These are phyloP conservation scores for Aspergillus sp. DNA, from an alignment of 2,329 filamentous ascomycete genomes.

Conservation along the genomic window DNA sequence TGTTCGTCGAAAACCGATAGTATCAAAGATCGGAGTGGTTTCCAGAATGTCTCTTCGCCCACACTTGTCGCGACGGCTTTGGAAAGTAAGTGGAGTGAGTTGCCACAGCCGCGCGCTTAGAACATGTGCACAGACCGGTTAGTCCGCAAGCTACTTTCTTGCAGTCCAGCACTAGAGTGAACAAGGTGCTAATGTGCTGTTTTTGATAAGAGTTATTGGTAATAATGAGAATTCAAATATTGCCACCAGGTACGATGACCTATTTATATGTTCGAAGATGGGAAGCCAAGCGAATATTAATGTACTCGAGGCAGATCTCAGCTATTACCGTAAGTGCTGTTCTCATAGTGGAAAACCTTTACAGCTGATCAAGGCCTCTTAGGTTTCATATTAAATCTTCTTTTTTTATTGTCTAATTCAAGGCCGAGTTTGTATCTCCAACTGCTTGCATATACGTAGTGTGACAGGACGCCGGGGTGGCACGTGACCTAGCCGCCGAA, in stretches of 20 bases:
- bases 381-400: background rate
- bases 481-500: constrained; percentile 29
- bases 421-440: background rate
- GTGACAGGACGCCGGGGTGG: background rate
- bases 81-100: constrained; percentile 29
- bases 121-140: constrained; percentile 17
- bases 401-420: background rate
- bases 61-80: constrained; percentile 23
- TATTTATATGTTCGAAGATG: too few relatives aligned
- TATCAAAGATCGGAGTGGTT: constrained; percentile 13
- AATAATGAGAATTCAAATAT: background rate
- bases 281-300: too few relatives aligned
- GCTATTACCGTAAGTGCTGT: background rate
- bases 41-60: constrained; percentile 21
- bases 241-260: too few relatives aligned
- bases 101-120: constrained; percentile 25
- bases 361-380: background rate
- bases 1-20: constrained; percentile 4
- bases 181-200: background rate
- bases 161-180: background rate
- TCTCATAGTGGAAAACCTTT: background rate
- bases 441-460: background rate
- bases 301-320: too few relatives aligned
- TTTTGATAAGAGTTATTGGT: background rate
- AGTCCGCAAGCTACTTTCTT: constrained; percentile 3